phyloP scores from a whole-genome alignment of 768 basidiomycete genomes.

The Boletus speciosus region DNA sequence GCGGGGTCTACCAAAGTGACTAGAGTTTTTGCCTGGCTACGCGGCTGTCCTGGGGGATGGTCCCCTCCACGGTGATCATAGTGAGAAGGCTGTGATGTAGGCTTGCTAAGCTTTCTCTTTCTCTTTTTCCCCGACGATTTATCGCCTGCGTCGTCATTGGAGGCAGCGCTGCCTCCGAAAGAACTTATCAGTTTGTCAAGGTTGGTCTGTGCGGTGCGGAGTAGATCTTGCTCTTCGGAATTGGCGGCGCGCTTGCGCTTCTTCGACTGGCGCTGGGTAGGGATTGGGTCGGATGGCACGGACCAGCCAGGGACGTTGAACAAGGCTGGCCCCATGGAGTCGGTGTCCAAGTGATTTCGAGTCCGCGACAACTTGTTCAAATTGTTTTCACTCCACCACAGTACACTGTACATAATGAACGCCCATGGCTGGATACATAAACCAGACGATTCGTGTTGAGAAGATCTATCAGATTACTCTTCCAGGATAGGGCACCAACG shows the following conservation, averaged over 20 bases:
- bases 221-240: conserved; percentile 35
- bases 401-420: neutral
- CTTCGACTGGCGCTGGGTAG: conserved; percentile 34
- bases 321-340: conserved; percentile 31
- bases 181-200: conserved; percentile 59
- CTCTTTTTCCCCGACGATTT: conserved; percentile 21
- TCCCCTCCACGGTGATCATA: conserved; percentile 4
- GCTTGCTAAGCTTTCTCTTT: conserved; percentile 3
- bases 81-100: conserved; percentile 3
- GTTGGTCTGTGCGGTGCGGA: conserved; percentile 45
- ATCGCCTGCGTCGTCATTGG: conserved; percentile 28
- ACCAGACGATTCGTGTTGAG: neutral
- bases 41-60: conserved; percentile 1
- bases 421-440: neutral
- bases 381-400: neutral
- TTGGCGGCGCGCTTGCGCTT: conserved; percentile 51
- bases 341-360: conserved; percentile 2
- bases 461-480: neutral
- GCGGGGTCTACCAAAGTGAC: conserved; percentile 8
- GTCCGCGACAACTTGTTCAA: neutral
- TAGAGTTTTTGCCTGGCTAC: conserved; percentile 6
- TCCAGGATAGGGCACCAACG: conserved; percentile 11
- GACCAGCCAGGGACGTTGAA: conserved; percentile 75
- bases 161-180: conserved; percentile 35
- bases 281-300: conserved; percentile 41